These are phyloP conservation scores for Volutella citrinella DNA, from an alignment of 2,329 filamentous ascomycete species.

Conservation along the genomic window DNA sequence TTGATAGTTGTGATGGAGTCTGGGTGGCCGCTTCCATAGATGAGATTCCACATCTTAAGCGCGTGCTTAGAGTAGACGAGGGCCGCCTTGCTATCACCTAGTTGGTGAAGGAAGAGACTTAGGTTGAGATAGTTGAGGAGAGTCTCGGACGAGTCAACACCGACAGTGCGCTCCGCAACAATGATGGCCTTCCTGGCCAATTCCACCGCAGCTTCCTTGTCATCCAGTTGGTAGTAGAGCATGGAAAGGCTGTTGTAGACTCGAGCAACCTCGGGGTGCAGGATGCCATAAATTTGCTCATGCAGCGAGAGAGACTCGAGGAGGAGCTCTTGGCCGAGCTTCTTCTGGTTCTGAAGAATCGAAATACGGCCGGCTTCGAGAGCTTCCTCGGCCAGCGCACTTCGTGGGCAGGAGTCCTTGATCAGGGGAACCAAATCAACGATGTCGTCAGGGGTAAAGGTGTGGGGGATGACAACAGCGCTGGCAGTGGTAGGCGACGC, in stretches of 20 bases:
- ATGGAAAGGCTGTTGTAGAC: constrained; percentile 95
- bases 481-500: constrained; percentile 47
- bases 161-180: constrained; percentile 89
- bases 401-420: constrained; percentile 91
- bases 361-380: constrained; percentile 94
- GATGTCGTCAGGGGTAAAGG: constrained; percentile 79
- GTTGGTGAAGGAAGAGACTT: constrained; percentile 88
- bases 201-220: constrained; percentile 94
- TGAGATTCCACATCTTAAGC: constrained; percentile 92
- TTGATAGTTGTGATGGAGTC: constrained; percentile 99
- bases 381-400: constrained; percentile 88
- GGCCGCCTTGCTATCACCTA: constrained; percentile 85
- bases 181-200: constrained; percentile 95
- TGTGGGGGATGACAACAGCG: constrained; percentile 38
- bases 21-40: constrained; percentile 89
- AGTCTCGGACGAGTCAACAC: constrained; percentile 90
- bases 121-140: constrained; percentile 95
- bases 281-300: constrained; percentile 96
- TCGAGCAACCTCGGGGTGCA: constrained; percentile 93
- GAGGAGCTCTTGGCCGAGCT: constrained; percentile 91
- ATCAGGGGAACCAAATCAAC: constrained; percentile 91
- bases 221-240: constrained; percentile 95
- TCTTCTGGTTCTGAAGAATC: constrained; percentile 91
- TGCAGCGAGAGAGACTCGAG: constrained; percentile 95
- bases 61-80: constrained; percentile 88